A percentile compares a stretch with the other conserved stretches of the same genome.
These are phyloP conservation scores for Kodamaea kakaduensis DNA, from an alignment of 805 yeast species.

Conservation along the genomic window DNA sequence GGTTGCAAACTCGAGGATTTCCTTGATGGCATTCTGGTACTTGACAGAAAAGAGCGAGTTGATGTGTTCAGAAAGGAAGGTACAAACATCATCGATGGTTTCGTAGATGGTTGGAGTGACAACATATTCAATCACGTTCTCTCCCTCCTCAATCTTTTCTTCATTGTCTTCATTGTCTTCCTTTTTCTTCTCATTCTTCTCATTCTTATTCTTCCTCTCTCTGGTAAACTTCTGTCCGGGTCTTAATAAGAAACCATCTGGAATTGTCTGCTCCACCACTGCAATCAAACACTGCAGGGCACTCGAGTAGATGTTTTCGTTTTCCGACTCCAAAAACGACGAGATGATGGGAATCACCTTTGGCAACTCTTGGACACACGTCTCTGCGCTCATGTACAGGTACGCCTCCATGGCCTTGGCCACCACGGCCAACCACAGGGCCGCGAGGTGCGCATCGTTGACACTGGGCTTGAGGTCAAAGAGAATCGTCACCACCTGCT, in stretches of 20 bases:
- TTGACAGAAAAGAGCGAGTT: conserved; percentile 65
- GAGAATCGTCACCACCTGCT: conserved; percentile 62
- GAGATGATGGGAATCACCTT: conserved; percentile 45
- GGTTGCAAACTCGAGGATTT: conserved; percentile 64
- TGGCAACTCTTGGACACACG: conserved; percentile 56
- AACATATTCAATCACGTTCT: conserved; percentile 29
- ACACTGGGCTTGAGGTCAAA: conserved; percentile 76
- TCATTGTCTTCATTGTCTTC: too few relatives aligned
- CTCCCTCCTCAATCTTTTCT: too few relatives aligned
- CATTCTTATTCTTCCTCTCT: too few relatives aligned
- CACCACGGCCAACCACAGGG: conserved; percentile 92
- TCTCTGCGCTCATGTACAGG: conserved; percentile 30
- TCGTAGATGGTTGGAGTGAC: conserved; percentile 52
- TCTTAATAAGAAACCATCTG: conserved; percentile 52
- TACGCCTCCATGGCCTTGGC: conserved; percentile 66
- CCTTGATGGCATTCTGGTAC: conserved; percentile 72
- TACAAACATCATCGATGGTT: conserved; percentile 49
- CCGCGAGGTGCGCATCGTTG: conserved; percentile 81
- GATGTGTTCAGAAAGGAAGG: conserved; percentile 47
- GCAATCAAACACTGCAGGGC: conserved; percentile 88
- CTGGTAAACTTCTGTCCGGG: too few relatives aligned
- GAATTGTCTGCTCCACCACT: conserved; percentile 61
- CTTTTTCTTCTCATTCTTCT: too few relatives aligned
- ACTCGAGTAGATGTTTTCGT: conserved; percentile 60
- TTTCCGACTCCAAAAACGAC: conserved; percentile 65